Conservation (phyloP, 2,329 filamentous ascomycete species). For the Tolypocladium endophyticum region DNA sequence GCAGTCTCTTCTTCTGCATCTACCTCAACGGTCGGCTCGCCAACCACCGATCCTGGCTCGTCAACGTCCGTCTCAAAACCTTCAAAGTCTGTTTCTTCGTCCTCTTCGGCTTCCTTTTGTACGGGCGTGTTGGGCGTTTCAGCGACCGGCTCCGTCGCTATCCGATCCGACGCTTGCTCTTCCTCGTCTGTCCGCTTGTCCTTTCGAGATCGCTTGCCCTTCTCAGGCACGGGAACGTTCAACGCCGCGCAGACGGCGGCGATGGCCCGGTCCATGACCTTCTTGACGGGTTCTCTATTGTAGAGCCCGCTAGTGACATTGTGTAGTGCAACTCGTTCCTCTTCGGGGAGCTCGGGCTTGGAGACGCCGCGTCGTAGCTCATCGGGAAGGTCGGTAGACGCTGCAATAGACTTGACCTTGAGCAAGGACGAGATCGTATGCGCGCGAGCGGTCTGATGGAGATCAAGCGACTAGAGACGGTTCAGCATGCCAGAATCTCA, state of each 20-base stretch:
- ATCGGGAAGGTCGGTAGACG: constrained; percentile 37
- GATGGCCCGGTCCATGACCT: constrained; percentile 37
- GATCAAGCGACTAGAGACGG: constrained; percentile 37
- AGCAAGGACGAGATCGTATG: constrained; percentile 45
- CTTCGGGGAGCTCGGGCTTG: constrained; percentile 40
- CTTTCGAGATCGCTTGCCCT: constrained; percentile 19
- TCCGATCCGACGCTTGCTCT: constrained; percentile 15
- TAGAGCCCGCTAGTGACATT: constrained; percentile 50
- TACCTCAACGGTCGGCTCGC: constrained; percentile 13
- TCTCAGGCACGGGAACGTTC: constrained; percentile 35
- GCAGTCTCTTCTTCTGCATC: constrained; percentile 22
- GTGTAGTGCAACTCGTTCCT: constrained; percentile 40
- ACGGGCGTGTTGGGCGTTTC: neutral
- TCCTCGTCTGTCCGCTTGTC: constrained; percentile 19
- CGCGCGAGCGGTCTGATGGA: constrained; percentile 45
- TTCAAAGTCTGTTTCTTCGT: constrained; percentile 24
- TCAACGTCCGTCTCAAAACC: constrained; percentile 21
- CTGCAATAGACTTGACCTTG: constrained; percentile 41
- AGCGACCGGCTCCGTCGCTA: neutral
- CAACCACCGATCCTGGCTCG: constrained; percentile 10
- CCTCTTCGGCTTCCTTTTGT: constrained; percentile 10
- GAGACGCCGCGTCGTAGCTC: constrained; percentile 34
- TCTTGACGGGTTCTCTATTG: constrained; percentile 39
- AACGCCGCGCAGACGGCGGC: constrained; percentile 37
- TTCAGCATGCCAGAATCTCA: neutral